These are phyloP conservation scores for Pseudonitzschia pungens DNA, from an alignment of 108 stramenopile species.

Conservation along the genomic window DNA sequence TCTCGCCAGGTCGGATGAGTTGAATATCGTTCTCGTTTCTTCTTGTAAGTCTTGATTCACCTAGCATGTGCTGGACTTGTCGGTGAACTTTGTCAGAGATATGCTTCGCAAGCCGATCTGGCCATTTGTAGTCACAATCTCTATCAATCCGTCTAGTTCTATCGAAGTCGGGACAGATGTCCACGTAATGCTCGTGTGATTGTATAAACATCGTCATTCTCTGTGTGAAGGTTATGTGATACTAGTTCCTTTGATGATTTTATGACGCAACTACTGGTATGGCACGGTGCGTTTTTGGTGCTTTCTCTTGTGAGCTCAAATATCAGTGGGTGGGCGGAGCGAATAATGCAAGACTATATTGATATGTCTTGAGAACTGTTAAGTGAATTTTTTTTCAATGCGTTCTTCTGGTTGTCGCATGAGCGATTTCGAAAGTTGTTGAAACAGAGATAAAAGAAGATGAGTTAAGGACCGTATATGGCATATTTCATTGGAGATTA, in stretches of 20 bases:
- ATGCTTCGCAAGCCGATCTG: constrained; percentile 21
- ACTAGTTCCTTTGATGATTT: background rate
- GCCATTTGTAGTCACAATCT: constrained; percentile 13
- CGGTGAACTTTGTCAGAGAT: constrained; percentile 18
- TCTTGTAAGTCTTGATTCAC: constrained; percentile 18
- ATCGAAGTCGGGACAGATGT: background rate
- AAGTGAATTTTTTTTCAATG: no score
- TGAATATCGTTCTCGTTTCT: constrained; percentile 9
- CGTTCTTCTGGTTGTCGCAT: no score
- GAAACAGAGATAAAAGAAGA: no score
- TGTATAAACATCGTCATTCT: constrained; percentile 5
- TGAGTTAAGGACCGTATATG: no score
- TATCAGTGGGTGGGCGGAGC: no score
- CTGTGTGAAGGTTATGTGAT: background rate
- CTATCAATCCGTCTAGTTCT: background rate
- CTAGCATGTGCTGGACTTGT: constrained; percentile 16
- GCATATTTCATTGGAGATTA: no score
- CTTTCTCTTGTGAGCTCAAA: no score
- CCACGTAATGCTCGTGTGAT: background rate
- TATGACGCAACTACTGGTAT: background rate
- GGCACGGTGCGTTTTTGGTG: background rate
- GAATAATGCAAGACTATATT: no score
- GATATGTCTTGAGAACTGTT: no score
- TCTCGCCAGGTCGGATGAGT: constrained; percentile 7
- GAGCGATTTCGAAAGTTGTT: no score